Conservation (phyloP, 139 green algal species). For the Coelastrella sp. region DNA sequence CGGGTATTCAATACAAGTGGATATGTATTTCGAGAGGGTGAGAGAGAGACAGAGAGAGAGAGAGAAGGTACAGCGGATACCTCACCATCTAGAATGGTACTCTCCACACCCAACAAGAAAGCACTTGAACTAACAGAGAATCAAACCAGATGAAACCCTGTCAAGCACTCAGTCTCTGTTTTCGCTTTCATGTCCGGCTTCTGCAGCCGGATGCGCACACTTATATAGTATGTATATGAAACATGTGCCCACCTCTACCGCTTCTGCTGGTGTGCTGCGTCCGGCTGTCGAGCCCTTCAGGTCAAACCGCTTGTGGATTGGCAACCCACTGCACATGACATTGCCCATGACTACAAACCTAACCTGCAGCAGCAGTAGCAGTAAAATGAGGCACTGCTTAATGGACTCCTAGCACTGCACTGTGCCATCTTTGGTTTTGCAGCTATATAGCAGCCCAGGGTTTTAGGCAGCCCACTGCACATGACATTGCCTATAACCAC, state of each 20-base stretch:
- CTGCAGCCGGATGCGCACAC: too few relatives aligned
- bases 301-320: slow-evolving; percentile 93
- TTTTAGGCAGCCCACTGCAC: slow-evolving; percentile 63
- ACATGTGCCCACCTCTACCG: not conserved
- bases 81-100: too few relatives aligned
- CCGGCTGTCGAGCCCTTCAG: slow-evolving; percentile 94
- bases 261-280: not conserved
- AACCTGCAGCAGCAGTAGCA: slow-evolving; percentile 56
- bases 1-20: too few relatives aligned
- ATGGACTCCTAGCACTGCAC: not conserved
- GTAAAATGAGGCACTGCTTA: not conserved
- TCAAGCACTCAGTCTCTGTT: too few relatives aligned
- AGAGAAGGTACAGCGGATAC: too few relatives aligned
- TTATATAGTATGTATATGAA: too few relatives aligned
- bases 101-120: too few relatives aligned
- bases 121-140: too few relatives aligned
- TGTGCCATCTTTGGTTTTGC: not conserved
- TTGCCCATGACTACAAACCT: slow-evolving; percentile 95
- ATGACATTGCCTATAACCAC: slow-evolving; percentile 98
- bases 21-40: not conserved
- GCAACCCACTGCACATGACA: slow-evolving; percentile 45
- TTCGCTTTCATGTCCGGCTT: too few relatives aligned
- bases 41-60: too few relatives aligned
- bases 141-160: too few relatives aligned
- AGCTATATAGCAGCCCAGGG: too few relatives aligned